A percentile compares a stretch with the other conserved stretches of the same genome.
Evolutionary conservation across 1,284 basidiomycete genomes (phyloP).

Genomic region (Ustilago xerochloae): DNA sequence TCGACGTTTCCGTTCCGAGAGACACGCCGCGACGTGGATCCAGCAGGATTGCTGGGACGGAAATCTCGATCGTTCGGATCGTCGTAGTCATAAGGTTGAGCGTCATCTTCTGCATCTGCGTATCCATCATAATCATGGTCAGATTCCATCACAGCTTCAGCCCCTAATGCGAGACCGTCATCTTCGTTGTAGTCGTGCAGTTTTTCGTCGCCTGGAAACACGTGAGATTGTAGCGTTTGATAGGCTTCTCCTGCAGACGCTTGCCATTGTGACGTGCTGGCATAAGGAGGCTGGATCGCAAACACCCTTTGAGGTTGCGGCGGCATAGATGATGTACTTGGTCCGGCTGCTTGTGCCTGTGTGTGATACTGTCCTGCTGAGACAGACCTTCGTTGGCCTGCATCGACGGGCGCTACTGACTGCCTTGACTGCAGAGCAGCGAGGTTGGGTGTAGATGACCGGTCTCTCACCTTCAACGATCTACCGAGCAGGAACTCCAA

Average conservation of each 20-base stretch:
- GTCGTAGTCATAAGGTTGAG: background rate
- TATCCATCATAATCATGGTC: slow-evolving; percentile 23
- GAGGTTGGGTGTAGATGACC: slow-evolving; percentile 1
- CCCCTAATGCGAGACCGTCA: slow-evolving; percentile 25
- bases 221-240: background rate
- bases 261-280: background rate
- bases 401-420: background rate
- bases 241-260: no score
- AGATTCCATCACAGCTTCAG: slow-evolving; percentile 29
- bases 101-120: slow-evolving; percentile 19
- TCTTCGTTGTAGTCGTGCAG: slow-evolving; percentile 4
- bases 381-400: background rate
- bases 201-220: slow-evolving; percentile 2
- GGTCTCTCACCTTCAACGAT: slow-evolving; percentile 3
- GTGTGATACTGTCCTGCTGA: background rate
- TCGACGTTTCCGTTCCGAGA: no score
- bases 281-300: background rate
- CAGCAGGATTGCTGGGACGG: background rate
- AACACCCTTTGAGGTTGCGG: background rate
- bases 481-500: slow-evolving; percentile 32
- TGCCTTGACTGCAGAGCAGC: background rate
- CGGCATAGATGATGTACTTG: background rate
- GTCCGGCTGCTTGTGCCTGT: background rate
- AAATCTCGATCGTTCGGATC: slow-evolving; percentile 40
- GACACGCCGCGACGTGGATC: no score